Evolutionary conservation across 164 flowering plant genomes (phyloP).

Genomic region (Pachysandra terminalis): DNA sequence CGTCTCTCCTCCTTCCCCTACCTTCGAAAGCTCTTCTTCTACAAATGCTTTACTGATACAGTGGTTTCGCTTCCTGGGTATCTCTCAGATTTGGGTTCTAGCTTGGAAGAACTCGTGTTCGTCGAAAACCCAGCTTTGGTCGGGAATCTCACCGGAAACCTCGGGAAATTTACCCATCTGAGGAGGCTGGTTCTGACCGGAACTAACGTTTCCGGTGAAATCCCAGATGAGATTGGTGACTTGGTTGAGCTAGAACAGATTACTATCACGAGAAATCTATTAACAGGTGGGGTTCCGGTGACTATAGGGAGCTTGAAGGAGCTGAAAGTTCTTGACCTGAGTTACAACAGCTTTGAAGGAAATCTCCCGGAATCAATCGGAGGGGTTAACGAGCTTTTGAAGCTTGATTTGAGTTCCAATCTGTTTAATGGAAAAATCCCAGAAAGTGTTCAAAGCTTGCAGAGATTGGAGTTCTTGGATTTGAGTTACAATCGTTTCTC

Average conservation of each 20-base stretch:
- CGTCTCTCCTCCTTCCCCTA: constrained; percentile 38
- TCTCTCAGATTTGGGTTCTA: constrained; percentile 18
- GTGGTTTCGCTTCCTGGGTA: constrained; percentile 4
- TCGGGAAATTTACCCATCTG: constrained; percentile 34
- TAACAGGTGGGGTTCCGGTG: constrained; percentile 33
- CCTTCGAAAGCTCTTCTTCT: constrained; percentile 42
- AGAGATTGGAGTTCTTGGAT: constrained; percentile 58
- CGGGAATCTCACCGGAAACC: constrained; percentile 36
- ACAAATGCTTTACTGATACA: background rate
- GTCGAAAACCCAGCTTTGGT: constrained; percentile 60
- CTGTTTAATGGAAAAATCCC: constrained; percentile 51
- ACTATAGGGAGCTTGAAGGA: constrained; percentile 35
- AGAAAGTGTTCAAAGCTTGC: constrained; percentile 30
- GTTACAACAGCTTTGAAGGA: constrained; percentile 49
- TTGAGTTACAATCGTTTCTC: constrained; percentile 59
- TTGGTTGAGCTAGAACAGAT: constrained; percentile 50
- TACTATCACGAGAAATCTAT: constrained; percentile 45
- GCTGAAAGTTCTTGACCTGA: constrained; percentile 65
- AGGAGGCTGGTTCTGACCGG: constrained; percentile 57
- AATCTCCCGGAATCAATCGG: constrained; percentile 48
- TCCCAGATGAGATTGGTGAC: constrained; percentile 44
- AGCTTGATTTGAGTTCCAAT: constrained; percentile 67
- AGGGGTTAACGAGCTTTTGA: constrained; percentile 34
- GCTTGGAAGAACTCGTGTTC: constrained; percentile 64
- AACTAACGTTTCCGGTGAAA: constrained; percentile 41